Base-by-base conservation (phyloP, 805 yeast species). In the Cyberlindnera xishuangbannaensis region DNA sequence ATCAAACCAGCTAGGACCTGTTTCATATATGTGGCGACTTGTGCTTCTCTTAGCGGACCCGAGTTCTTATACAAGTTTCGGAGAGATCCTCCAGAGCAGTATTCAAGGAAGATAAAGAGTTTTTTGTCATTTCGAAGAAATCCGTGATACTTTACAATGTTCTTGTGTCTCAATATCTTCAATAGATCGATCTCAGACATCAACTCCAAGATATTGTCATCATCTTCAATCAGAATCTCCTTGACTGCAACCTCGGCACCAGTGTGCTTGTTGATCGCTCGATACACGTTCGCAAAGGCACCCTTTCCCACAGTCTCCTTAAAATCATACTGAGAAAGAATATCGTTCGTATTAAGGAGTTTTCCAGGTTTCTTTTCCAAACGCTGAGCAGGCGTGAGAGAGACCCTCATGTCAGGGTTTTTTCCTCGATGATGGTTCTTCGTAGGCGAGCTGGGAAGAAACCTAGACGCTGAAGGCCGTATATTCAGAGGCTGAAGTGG, bases 121-220 rank as follows among this genome's bases (percentile, higher is more conserved):
- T 64, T 70, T 37, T 68, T 66, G 25, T 69, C 76, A 44, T 77
- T 90, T 17, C 76, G 73, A n/a, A 85, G 77, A 33, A 94, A 84
- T 0, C 98, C 98, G 28, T 83, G 76, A 55, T 90, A 92, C 47
- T 92, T 77, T 13, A 92, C 97, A 40, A 92, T 87, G 53, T 92
- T 87, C 39, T 77, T 80, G 56, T 92, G 97, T 45, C 83, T 78
- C 36, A 92, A 62, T 25, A 78, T 83, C 48, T 82, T 78, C 40
- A 92, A 65, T 28, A 92, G 60, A 28, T 73, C 69, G 64, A 90
- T 83, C 53, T 87, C 97, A 23, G 58, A 53, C 69, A 64, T 63
- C 27, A 62, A 53, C 27, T 64, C 70, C 21, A 69, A 69, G 6
- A 87, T 78, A 17, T 69, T 66, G 71, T 83, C 69, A 71, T 95